Evolutionary conservation across 805 yeast species (phyloP).

Genomic region (Lipomyces sp.): DNA sequence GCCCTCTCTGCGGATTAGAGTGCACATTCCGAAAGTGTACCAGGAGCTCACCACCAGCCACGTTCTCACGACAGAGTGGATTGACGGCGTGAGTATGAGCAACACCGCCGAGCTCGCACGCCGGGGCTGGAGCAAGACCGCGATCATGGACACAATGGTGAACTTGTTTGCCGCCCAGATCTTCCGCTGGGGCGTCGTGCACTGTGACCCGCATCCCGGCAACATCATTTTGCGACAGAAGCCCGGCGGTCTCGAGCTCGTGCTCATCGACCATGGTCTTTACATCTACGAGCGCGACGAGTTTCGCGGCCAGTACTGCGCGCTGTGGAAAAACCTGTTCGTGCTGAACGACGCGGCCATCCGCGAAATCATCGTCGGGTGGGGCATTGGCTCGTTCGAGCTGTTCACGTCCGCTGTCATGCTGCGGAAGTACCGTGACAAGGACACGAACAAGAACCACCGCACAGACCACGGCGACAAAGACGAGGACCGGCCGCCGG

Average conservation of each 20-base stretch:
- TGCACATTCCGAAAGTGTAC: conserved; percentile 57
- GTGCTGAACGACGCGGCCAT: conserved; percentile 50
- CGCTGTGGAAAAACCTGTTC: conserved; percentile 62
- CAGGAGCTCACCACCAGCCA: conserved; percentile 47
- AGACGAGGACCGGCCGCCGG: neutral
- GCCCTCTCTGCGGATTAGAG: conserved; percentile 40
- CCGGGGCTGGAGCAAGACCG: conserved; percentile 39
- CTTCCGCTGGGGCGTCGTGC: conserved; percentile 64
- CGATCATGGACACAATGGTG: conserved; percentile 51
- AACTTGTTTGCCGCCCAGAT: conserved; percentile 55
- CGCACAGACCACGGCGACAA: neutral
- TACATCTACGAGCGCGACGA: conserved; percentile 53
- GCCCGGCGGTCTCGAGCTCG: conserved; percentile 42
- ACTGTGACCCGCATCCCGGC: conserved; percentile 82
- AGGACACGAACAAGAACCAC: conserved; percentile 24
- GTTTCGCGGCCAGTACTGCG: conserved; percentile 55
- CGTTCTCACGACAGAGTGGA: conserved; percentile 69
- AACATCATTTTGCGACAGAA: conserved; percentile 55
- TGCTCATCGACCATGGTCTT: conserved; percentile 72
- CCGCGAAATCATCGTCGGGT: conserved; percentile 47
- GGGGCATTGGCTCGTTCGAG: conserved; percentile 72
- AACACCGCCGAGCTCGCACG: conserved; percentile 45
- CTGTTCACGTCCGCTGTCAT: conserved; percentile 56
- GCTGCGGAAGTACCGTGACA: conserved; percentile 45
- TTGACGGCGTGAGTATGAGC: conserved; percentile 63